Evolutionary conservation across 1,139 yeast species (phyloP).

Genomic region (Waltiozyma sp.): DNA sequence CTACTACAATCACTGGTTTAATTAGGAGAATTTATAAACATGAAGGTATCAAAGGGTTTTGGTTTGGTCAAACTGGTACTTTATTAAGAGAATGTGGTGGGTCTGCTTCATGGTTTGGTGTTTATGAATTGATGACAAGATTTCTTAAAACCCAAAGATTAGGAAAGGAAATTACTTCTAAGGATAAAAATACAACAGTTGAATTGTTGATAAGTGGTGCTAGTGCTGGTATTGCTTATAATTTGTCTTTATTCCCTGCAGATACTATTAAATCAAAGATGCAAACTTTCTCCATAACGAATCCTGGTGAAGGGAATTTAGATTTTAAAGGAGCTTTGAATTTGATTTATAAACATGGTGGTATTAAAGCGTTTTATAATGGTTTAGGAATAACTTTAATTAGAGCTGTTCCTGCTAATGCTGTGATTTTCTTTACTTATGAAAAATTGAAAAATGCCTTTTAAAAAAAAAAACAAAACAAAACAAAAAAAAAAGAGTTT

Average conservation of each 20-base stretch:
- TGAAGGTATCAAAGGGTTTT: slow-evolving; percentile 54
- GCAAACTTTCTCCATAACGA: slow-evolving; percentile 48
- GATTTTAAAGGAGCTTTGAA: slow-evolving; percentile 27
- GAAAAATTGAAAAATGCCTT: slow-evolving; percentile 47
- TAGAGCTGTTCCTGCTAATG: slow-evolving; percentile 85
- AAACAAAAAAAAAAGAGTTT: too few relatives aligned
- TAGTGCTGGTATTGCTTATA: slow-evolving; percentile 73
- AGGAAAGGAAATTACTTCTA: slow-evolving; percentile 15
- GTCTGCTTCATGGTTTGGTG: slow-evolving; percentile 89
- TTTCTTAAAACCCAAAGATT: slow-evolving; percentile 24
- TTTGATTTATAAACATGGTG: slow-evolving; percentile 32
- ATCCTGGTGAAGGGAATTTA: slow-evolving; percentile 12
- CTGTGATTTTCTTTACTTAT: slow-evolving; percentile 71
- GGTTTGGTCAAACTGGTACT: slow-evolving; percentile 88
- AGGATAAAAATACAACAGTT: slow-evolving; percentile 29
- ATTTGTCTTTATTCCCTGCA: slow-evolving; percentile 73
- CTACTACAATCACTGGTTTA: slow-evolving; percentile 25
- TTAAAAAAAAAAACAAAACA: background rate
- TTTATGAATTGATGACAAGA: slow-evolving; percentile 52
- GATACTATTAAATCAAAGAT: slow-evolving; percentile 84
- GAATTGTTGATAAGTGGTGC: slow-evolving; percentile 74
- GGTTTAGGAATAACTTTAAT: slow-evolving; percentile 78
- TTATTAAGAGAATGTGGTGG: slow-evolving; percentile 78
- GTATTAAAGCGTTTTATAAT: slow-evolving; percentile 59
- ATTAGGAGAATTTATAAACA: slow-evolving; percentile 31